Conservation (phyloP, 1,284 basidiomycete species). For the Marasmius fiardii region DNA sequence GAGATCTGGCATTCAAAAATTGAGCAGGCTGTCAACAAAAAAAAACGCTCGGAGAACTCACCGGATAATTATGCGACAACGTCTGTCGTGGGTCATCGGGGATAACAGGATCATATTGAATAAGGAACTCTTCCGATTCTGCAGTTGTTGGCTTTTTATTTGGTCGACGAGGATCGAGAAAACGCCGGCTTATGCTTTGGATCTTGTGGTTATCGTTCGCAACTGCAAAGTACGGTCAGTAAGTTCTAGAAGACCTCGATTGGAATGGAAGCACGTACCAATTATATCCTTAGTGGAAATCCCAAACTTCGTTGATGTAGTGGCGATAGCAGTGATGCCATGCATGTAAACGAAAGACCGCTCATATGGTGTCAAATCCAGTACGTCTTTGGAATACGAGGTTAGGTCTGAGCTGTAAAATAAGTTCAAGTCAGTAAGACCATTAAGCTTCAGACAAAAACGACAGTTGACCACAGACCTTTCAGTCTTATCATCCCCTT, state of each 20-base stretch:
- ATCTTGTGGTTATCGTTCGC: conserved; percentile 77
- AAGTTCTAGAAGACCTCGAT: neutral
- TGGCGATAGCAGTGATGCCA: conserved; percentile 64
- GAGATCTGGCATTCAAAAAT: neutral
- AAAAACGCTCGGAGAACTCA: conserved; percentile 29
- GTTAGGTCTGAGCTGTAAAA: conserved; percentile 67
- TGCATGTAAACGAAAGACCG: conserved; percentile 74
- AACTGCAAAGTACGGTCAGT: conserved; percentile 40
- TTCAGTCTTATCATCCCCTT: conserved; percentile 59
- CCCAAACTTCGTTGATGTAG: conserved; percentile 84
- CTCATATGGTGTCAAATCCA: conserved; percentile 56
- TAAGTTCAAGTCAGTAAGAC: neutral
- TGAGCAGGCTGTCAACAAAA: neutral
- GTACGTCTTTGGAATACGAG: conserved; percentile 54
- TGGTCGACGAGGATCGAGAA: conserved; percentile 86
- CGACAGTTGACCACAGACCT: too few species aligned
- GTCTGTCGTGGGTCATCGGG: conserved; percentile 72
- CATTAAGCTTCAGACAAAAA: conserved; percentile 1
- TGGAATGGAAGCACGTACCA: conserved; percentile 42
- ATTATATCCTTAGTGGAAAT: conserved; percentile 87
- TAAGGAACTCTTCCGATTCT: conserved; percentile 84
- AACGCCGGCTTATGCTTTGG: conserved; percentile 67
- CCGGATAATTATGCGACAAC: conserved; percentile 78
- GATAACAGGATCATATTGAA: conserved; percentile 82
- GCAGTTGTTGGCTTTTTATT: conserved; percentile 71